A percentile compares a stretch with the other conserved stretches of the same genome.
phyloP scores from a whole-genome alignment of 805 yeast species.

The Hanseniaspora thailandica region DNA sequence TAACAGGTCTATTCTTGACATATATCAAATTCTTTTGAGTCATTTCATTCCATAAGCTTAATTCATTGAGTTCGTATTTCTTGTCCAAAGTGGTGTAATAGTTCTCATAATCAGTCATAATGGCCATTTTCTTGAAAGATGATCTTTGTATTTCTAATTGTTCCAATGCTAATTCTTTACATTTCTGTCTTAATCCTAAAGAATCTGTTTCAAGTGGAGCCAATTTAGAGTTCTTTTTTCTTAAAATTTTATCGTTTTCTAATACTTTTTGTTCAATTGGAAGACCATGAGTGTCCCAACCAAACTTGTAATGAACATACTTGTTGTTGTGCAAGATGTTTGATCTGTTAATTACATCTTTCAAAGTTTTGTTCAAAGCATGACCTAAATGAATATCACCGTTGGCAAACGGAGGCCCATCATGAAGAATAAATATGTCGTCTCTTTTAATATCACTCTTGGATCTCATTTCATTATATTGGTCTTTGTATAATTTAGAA shows the following conservation, averaged over 20 bases:
- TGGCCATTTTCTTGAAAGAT: constrained; percentile 58
- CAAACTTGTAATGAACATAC: constrained; percentile 66
- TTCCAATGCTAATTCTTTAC: constrained; percentile 37
- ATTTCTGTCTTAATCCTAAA: constrained; percentile 47
- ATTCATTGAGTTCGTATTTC: constrained; percentile 62
- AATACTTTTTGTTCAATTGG: constrained; percentile 86
- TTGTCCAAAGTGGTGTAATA: constrained; percentile 65
- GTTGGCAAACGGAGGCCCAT: constrained; percentile 98
- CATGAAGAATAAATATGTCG: constrained; percentile 61
- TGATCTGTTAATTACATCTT: constrained; percentile 71
- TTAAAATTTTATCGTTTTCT: constrained; percentile 26
- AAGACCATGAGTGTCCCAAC: constrained; percentile 98
- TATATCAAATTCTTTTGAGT: constrained; percentile 56
- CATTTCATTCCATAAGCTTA: constrained; percentile 55
- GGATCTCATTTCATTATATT: constrained; percentile 26
- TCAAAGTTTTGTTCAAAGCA: constrained; percentile 76
- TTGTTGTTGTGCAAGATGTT: constrained; percentile 48
- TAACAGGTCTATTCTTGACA: constrained; percentile 87
- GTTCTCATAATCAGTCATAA: constrained; percentile 70
- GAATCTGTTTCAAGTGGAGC: constrained; percentile 42
- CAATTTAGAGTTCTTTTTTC: constrained; percentile 17
- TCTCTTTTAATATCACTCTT: constrained; percentile 19
- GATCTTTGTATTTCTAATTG: constrained; percentile 53
- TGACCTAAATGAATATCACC: constrained; percentile 90
- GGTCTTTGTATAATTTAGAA: constrained; percentile 55